Evolutionary conservation across 768 basidiomycete genomes (phyloP).

Genomic region (Serendipita sp.): DNA sequence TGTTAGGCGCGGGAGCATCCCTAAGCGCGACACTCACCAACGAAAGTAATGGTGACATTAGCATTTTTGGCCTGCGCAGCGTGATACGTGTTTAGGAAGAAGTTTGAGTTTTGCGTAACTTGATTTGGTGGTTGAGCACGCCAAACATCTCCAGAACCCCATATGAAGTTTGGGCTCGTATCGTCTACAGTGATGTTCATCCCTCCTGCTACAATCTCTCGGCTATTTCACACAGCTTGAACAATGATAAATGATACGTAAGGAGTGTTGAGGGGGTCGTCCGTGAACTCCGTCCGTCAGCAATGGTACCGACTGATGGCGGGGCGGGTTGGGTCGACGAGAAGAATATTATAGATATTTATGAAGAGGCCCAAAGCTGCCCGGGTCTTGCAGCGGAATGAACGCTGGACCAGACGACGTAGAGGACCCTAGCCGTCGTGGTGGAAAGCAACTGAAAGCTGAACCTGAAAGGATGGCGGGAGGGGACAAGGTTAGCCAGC

Average conservation of each 20-base stretch:
- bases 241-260: neutral
- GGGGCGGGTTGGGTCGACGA: neutral
- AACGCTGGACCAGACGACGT: neutral
- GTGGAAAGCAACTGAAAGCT: neutral
- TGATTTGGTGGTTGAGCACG: neutral
- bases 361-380: too few species aligned
- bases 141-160: neutral
- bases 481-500: neutral
- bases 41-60: neutral
- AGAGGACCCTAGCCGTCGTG: neutral
- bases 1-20: neutral
- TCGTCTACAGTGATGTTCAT: constrained; percentile 4
- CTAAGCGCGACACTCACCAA: neutral
- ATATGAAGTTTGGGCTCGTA: neutral
- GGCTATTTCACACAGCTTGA: too few species aligned
- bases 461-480: neutral
- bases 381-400: neutral
- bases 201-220: neutral
- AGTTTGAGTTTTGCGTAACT: neutral
- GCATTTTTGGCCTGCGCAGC: neutral
- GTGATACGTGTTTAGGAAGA: neutral
- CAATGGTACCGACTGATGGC: neutral
- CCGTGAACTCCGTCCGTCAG: neutral
- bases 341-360: neutral
- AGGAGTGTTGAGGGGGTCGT: neutral